Percentiles rank a stretch among this genome's conserved stretches.
Evolutionary conservation across 352 stramenopile genomes (phyloP).

Genomic region (Pythium scleroteichum): DNA sequence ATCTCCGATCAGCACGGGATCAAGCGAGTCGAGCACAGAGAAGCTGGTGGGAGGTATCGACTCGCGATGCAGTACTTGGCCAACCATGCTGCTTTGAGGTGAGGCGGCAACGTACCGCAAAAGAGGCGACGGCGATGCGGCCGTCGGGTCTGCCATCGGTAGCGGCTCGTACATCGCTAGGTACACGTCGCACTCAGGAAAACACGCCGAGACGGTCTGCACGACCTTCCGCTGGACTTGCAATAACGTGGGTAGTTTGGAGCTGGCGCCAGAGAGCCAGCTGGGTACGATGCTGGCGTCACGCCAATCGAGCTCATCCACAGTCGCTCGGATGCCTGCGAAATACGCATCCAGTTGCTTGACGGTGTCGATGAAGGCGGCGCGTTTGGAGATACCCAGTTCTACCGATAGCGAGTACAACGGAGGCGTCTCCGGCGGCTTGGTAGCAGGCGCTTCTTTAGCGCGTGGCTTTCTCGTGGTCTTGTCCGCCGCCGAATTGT

Average conservation of each 20-base stretch:
- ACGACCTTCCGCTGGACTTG: constrained; percentile 64
- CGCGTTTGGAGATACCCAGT: constrained; percentile 48
- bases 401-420: constrained; percentile 65
- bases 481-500: not conserved
- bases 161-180: constrained; percentile 60
- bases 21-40: constrained; percentile 30
- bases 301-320: constrained; percentile 15
- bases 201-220: constrained; percentile 49
- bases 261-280: constrained; percentile 22
- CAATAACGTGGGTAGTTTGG: constrained; percentile 54
- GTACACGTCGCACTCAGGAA: constrained; percentile 76
- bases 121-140: constrained; percentile 29
- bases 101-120: constrained; percentile 57
- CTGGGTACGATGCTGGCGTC: constrained; percentile 15
- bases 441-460: not conserved
- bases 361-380: constrained; percentile 48
- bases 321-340: constrained; percentile 24
- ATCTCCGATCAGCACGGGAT: constrained; percentile 41
- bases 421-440: constrained; percentile 3
- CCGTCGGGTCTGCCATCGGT: constrained; percentile 33
- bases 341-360: constrained; percentile 47
- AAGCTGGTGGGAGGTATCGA: constrained; percentile 31
- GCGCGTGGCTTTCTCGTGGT: not conserved
- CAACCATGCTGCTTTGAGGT: constrained; percentile 49
- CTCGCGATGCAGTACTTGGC: constrained; percentile 28